Conservation (phyloP, 352 stramenopile genomes). For the Phytophthora pluvialis region DNA sequence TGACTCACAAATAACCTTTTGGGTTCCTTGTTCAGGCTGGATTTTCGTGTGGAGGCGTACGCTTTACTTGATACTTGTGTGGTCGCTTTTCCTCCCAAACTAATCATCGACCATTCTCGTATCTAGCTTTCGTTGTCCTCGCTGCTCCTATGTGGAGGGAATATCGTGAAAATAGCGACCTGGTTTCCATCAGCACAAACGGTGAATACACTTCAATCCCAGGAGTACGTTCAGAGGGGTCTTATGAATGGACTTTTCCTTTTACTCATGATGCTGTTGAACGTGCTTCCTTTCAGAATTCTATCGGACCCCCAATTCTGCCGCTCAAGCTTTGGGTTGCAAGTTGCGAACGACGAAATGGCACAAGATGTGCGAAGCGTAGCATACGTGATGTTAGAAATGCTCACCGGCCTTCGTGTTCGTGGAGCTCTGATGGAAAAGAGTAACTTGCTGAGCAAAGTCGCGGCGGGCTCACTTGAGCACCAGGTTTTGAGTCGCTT, state of each 20-base stretch:
- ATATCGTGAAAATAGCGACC: conserved; percentile 39
- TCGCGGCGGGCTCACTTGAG: conserved; percentile 34
- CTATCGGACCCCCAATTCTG: conserved; percentile 40
- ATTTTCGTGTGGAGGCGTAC: conserved; percentile 46
- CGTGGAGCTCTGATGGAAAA: conserved; percentile 42
- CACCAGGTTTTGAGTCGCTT: conserved; percentile 40
- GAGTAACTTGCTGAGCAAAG: conserved; percentile 34
- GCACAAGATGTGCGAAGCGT: conserved; percentile 59
- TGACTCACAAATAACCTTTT: neutral
- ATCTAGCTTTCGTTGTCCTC: conserved; percentile 52
- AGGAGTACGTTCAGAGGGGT: conserved; percentile 20
- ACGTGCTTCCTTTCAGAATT: conserved; percentile 20
- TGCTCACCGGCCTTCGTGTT: conserved; percentile 58
- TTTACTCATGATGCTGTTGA: neutral
- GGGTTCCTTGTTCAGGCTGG: conserved; percentile 16
- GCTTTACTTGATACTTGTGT: conserved; percentile 2
- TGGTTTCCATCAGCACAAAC: conserved; percentile 49
- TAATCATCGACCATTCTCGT: neutral
- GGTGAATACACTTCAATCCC: conserved; percentile 27
- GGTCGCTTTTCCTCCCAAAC: neutral
- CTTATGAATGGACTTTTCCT: neutral
- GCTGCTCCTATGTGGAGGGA: conserved; percentile 46
- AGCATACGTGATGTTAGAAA: conserved; percentile 64
- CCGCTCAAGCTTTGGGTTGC: conserved; percentile 34
- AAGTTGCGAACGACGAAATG: conserved; percentile 7